Evolutionary conservation across 169 alveolate genomes (phyloP).

Genomic region (Plasmodium coatneyi): DNA sequence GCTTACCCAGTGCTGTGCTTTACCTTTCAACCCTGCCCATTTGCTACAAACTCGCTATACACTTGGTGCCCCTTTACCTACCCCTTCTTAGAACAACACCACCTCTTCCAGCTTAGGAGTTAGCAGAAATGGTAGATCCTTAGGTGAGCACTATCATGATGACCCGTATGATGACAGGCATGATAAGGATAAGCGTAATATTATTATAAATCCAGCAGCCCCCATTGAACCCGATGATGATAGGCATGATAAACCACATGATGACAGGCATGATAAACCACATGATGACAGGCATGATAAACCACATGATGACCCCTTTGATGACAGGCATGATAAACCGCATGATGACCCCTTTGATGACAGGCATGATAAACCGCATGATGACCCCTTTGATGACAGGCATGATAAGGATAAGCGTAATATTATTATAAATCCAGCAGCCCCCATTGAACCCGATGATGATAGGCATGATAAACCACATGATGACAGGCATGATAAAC

Average conservation of each 20-base stretch:
- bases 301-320: too few relatives aligned
- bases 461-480: background rate
- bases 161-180: background rate
- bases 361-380: too few relatives aligned
- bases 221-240: too few relatives aligned
- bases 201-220: too few relatives aligned
- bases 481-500: background rate
- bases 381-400: too few relatives aligned
- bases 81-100: background rate
- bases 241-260: too few relatives aligned
- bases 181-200: too few relatives aligned
- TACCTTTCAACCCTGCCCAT: background rate
- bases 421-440: too few relatives aligned
- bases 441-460: background rate
- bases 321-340: too few relatives aligned
- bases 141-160: background rate
- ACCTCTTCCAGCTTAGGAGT: background rate
- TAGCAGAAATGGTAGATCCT: background rate
- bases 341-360: too few relatives aligned
- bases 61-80: too few relatives aligned
- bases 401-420: background rate
- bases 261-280: too few relatives aligned
- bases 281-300: accelerated
- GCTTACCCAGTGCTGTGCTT: background rate
- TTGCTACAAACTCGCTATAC: background rate